Evolutionary conservation across 2,329 filamentous ascomycete species (phyloP).

Genomic region (Xylaria multiplex): DNA sequence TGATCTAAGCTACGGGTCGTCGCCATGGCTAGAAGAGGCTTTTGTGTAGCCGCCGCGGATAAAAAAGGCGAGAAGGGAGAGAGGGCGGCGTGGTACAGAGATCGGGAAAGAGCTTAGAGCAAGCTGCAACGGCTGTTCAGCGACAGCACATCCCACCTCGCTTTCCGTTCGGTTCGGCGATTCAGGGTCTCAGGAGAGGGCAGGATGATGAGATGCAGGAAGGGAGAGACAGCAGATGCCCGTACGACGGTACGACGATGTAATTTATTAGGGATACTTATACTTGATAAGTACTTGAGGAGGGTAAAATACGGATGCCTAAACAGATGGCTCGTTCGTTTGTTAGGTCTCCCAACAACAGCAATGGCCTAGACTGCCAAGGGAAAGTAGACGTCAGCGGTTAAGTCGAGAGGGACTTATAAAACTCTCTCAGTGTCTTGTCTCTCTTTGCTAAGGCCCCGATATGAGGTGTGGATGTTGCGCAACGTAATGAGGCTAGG

Average conservation of each 20-base stretch:
- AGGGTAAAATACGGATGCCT: constrained; percentile 22
- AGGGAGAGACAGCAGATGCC: constrained; percentile 15
- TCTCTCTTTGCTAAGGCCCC: constrained; percentile 11
- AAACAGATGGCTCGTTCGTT: background rate
- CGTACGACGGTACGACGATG: constrained; percentile 26
- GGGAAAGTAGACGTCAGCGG: constrained; percentile 33
- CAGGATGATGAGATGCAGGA: constrained; percentile 8
- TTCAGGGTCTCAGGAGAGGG: constrained; percentile 28
- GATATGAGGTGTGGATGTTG: constrained; percentile 33
- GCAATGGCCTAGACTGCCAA: constrained; percentile 23
- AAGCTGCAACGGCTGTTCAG: constrained; percentile 38
- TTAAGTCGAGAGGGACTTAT: background rate
- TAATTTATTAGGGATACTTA: constrained; percentile 21
- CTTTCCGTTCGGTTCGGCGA: constrained; percentile 27
- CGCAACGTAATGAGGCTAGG: constrained; percentile 35
- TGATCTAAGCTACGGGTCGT: constrained; percentile 50
- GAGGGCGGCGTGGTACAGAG: constrained; percentile 32
- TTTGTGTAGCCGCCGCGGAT: constrained; percentile 31
- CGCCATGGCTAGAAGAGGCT: constrained; percentile 44
- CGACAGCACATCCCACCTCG: constrained; percentile 39
- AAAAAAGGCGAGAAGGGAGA: constrained; percentile 19
- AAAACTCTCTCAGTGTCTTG: constrained; percentile 19
- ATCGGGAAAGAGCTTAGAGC: constrained; percentile 36
- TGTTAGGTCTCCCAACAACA: background rate
- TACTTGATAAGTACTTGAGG: background rate